Evolutionary conservation across 2,329 filamentous ascomycete species (phyloP).

Genomic region (Saccharata proteae): DNA sequence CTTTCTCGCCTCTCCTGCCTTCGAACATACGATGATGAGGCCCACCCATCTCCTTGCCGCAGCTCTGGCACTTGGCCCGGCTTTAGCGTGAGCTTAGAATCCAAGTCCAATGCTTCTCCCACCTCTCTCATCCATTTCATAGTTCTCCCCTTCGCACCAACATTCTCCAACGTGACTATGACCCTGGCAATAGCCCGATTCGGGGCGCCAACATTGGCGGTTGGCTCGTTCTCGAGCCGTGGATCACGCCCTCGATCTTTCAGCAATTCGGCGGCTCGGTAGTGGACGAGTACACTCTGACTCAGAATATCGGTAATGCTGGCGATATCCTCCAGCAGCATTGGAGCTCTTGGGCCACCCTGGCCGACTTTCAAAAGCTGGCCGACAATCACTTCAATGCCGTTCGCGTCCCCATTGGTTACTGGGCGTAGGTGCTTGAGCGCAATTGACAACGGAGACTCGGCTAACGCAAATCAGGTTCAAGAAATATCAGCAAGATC

Average conservation of each 20-base stretch:
- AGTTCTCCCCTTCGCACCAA: too few species aligned
- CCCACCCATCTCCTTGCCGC: too few species aligned
- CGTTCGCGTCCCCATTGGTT: slow-evolving; percentile 40
- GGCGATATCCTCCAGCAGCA: slow-evolving; percentile 19
- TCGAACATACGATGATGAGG: too few species aligned
- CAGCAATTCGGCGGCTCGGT: slow-evolving; percentile 14
- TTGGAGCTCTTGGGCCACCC: slow-evolving; percentile 26
- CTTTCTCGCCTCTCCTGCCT: too few species aligned
- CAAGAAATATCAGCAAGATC: slow-evolving; percentile 26
- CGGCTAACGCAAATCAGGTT: too few species aligned
- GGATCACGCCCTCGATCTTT: slow-evolving; percentile 22
- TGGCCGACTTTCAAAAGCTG: slow-evolving; percentile 30
- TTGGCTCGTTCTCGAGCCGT: slow-evolving; percentile 22
- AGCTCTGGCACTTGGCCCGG: too few species aligned
- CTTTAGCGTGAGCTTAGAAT: too few species aligned
- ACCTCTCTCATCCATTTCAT: too few species aligned
- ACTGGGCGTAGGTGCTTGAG: too few species aligned
- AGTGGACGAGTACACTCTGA: slow-evolving; percentile 27
- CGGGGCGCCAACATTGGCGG: slow-evolving; percentile 22
- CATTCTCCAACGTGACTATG: slow-evolving; percentile 5
- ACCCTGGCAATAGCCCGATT: slow-evolving; percentile 2
- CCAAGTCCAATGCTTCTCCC: too few species aligned
- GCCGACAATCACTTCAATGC: slow-evolving; percentile 20
- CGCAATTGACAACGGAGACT: too few species aligned
- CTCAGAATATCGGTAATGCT: slow-evolving; percentile 19